phyloP scores from a whole-genome alignment of 257 asterid genomes.

The Paulownia fortunei region DNA sequence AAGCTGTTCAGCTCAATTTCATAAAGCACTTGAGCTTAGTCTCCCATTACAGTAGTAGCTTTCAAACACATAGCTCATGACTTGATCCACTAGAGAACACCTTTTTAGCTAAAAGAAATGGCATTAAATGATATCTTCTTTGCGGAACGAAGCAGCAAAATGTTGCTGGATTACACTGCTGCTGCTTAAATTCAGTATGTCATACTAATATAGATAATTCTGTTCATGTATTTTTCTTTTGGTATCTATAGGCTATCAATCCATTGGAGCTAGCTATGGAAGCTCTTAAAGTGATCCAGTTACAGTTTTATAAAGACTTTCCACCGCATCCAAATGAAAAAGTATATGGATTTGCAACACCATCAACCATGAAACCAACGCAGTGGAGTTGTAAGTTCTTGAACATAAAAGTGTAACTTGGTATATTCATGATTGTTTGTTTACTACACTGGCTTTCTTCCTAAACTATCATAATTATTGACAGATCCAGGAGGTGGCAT shows the following conservation, averaged over 20 bases:
- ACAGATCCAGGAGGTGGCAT: slow-evolving; percentile 99
- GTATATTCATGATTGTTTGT: slow-evolving; percentile 20
- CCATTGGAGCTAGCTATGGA: slow-evolving; percentile 98
- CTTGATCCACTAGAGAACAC: neutral
- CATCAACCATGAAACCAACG: slow-evolving; percentile 98
- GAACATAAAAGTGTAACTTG: slow-evolving; percentile 10
- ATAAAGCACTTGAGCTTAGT: neutral
- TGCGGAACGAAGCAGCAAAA: neutral
- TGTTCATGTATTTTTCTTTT: neutral
- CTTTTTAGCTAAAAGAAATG: neutral
- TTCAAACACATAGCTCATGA: neutral
- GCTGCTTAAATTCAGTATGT: slow-evolving; percentile 9
- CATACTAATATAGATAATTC: neutral
- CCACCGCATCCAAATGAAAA: slow-evolving; percentile 86
- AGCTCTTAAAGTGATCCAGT: slow-evolving; percentile 82
- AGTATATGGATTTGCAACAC: slow-evolving; percentile 90
- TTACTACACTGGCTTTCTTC: slow-evolving; percentile 14
- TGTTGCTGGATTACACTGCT: neutral
- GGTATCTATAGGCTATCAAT: slow-evolving; percentile 76
- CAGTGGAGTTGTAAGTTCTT: slow-evolving; percentile 88
- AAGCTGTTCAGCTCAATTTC: neutral
- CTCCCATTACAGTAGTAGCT: neutral
- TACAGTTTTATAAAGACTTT: slow-evolving; percentile 77
- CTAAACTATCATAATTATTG: slow-evolving; percentile 25
- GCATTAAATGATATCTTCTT: neutral